phyloP scores from a whole-genome alignment of 1,139 yeast species.

The Zygosaccharomyces sapae region DNA sequence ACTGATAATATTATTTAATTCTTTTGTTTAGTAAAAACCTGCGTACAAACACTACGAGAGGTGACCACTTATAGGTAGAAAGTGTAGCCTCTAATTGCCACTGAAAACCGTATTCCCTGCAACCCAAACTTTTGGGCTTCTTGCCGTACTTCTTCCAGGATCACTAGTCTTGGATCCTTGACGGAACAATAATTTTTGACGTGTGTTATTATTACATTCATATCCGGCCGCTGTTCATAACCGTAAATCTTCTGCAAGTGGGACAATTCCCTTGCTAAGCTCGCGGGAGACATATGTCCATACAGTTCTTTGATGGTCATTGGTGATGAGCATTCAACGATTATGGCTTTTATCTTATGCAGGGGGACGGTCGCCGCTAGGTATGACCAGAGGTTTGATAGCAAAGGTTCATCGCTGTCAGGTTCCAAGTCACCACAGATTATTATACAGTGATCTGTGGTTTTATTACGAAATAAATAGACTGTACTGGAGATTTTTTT shows the following conservation, averaged over 20 bases:
- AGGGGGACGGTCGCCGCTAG: conserved; percentile 47
- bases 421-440: conserved; percentile 82
- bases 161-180: conserved; percentile 53
- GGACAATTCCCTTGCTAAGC: conserved; percentile 55
- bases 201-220: conserved; percentile 65
- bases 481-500: conserved; percentile 44
- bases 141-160: conserved; percentile 47
- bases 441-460: conserved; percentile 40
- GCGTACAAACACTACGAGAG: not conserved
- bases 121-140: conserved; percentile 18
- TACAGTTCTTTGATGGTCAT: conserved; percentile 50
- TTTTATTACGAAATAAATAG: conserved; percentile 44
- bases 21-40: not conserved
- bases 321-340: conserved; percentile 73
- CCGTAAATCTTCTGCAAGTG: conserved; percentile 34
- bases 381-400: conserved; percentile 52
- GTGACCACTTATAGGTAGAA: conserved; percentile 15
- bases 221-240: conserved; percentile 30
- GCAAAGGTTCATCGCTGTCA: conserved; percentile 44
- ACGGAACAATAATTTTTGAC: conserved; percentile 53
- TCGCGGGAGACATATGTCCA: conserved; percentile 75
- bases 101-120: conserved; percentile 24
- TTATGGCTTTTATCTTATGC: conserved; percentile 46
- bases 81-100: conserved; percentile 32
- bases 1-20: conserved; percentile 2